A percentile compares a stretch with the other conserved stretches of the same genome.
These are phyloP conservation scores for Apiospora aurea DNA, from an alignment of 2,329 filamentous ascomycete species.

Conservation along the genomic window DNA sequence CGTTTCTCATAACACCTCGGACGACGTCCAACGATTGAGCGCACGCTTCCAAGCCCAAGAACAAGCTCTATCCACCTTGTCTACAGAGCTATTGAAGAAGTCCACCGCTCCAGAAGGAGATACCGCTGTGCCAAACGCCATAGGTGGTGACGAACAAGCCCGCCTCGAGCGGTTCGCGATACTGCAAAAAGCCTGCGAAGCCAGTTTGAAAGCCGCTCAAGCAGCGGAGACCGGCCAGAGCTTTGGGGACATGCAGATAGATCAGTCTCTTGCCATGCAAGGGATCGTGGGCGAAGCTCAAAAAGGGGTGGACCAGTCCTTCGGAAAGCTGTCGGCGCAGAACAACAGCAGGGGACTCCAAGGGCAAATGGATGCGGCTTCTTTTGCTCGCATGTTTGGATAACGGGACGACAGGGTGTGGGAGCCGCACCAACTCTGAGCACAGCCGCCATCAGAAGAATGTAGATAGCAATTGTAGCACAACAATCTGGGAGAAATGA, in stretches of 20 bases:
- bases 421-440: too few relatives aligned
- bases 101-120: neutral
- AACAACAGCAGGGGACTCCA: constrained; percentile 30
- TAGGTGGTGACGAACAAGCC: constrained; percentile 25
- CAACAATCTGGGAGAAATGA: too few relatives aligned
- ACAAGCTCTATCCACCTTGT: constrained; percentile 28
- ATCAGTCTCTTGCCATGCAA: constrained; percentile 29
- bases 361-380: constrained; percentile 30
- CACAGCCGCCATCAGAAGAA: too few relatives aligned
- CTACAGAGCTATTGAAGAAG: constrained; percentile 22
- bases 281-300: constrained; percentile 30
- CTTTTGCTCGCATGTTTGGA: constrained; percentile 29
- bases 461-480: too few relatives aligned
- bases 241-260: constrained; percentile 29
- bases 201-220: constrained; percentile 27
- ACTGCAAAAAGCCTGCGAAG: constrained; percentile 27
- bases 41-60: constrained; percentile 28
- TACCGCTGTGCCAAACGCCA: constrained; percentile 23
- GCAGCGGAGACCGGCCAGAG: constrained; percentile 27
- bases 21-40: constrained; percentile 27
- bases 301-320: constrained; percentile 29
- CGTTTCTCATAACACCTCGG: neutral
- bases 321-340: constrained; percentile 15
- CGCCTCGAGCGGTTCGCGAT: constrained; percentile 26
- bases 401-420: too few relatives aligned